phyloP scores from a whole-genome alignment of 2,329 filamentous ascomycete genomes.

The Drechslerella coelobrocha region DNA sequence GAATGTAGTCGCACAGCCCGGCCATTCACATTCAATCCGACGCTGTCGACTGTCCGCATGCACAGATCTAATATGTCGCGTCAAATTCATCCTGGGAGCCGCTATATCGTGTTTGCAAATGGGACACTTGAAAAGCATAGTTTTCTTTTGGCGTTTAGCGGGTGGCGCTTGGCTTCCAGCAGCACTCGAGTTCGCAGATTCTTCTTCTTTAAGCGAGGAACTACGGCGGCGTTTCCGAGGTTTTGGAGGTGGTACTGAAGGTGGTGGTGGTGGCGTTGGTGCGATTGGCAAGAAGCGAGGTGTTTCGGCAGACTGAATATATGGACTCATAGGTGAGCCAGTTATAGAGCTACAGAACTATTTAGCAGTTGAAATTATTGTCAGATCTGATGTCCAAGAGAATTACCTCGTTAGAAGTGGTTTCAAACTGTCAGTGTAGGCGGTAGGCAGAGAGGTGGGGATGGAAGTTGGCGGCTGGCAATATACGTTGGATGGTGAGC shows the following conservation, averaged over 20 bases:
- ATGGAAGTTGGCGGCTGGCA: constrained; percentile 35
- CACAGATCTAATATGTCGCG: constrained; percentile 42
- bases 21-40: constrained; percentile 47
- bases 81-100: constrained; percentile 47
- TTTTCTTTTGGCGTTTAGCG: constrained; percentile 44
- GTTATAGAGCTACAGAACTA: constrained; percentile 20
- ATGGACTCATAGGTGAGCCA: constrained; percentile 32
- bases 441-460: constrained; percentile 22
- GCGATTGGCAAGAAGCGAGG: constrained; percentile 43
- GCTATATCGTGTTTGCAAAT: constrained; percentile 49
- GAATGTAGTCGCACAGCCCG: constrained; percentile 44
- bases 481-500: constrained; percentile 26
- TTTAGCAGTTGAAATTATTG: constrained; percentile 11
- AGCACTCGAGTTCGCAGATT: constrained; percentile 8
- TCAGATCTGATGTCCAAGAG: neutral
- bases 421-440: constrained; percentile 30
- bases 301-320: constrained; percentile 35
- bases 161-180: constrained; percentile 9
- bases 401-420: constrained; percentile 15
- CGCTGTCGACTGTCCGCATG: constrained; percentile 46
- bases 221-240: constrained; percentile 42
- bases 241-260: constrained; percentile 42
- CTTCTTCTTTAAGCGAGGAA: constrained; percentile 37
- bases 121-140: constrained; percentile 43
- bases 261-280: constrained; percentile 41